A percentile compares a stretch with the other conserved stretches of the same genome.
These are phyloP conservation scores for Gossypium davidsonii DNA, from an alignment of 441 rosid species.

Conservation along the genomic window DNA sequence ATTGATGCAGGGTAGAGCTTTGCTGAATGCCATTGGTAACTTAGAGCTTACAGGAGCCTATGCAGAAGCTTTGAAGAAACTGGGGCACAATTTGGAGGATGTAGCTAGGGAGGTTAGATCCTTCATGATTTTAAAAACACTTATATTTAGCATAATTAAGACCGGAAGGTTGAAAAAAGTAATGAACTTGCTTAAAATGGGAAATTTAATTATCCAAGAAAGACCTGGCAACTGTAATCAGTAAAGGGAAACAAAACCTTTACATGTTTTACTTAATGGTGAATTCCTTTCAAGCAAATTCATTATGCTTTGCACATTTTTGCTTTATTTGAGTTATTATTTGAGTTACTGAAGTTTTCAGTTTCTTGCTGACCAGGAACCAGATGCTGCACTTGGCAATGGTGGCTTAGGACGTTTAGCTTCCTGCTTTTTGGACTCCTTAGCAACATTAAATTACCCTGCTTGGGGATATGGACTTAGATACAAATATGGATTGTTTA, in stretches of 20 bases:
- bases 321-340: neutral
- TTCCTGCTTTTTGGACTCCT: constrained; percentile 86
- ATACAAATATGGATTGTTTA: constrained; percentile 82
- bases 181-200: too few relatives aligned
- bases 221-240: too few relatives aligned
- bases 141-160: too few relatives aligned
- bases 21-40: constrained; percentile 85
- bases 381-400: constrained; percentile 96
- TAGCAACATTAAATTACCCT: constrained; percentile 88
- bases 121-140: neutral
- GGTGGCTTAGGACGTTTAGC: constrained; percentile 98
- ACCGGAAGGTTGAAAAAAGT: too few relatives aligned
- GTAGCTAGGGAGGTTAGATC: constrained; percentile 57
- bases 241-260: too few relatives aligned
- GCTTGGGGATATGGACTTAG: constrained; percentile 99
- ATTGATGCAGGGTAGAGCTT: constrained; percentile 76
- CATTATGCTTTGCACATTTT: neutral
- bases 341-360: neutral
- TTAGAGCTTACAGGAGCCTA: constrained; percentile 75
- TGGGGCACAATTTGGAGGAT: constrained; percentile 71
- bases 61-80: constrained; percentile 72
- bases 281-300: neutral
- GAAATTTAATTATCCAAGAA: too few relatives aligned
- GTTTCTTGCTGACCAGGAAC: constrained; percentile 46
- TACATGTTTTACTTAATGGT: too few relatives aligned